Evolutionary conservation across 352 stramenopile species (phyloP), one percentile per base, ranked within the genome.

Genomic region (Globisporangium emineosum): DNA sequence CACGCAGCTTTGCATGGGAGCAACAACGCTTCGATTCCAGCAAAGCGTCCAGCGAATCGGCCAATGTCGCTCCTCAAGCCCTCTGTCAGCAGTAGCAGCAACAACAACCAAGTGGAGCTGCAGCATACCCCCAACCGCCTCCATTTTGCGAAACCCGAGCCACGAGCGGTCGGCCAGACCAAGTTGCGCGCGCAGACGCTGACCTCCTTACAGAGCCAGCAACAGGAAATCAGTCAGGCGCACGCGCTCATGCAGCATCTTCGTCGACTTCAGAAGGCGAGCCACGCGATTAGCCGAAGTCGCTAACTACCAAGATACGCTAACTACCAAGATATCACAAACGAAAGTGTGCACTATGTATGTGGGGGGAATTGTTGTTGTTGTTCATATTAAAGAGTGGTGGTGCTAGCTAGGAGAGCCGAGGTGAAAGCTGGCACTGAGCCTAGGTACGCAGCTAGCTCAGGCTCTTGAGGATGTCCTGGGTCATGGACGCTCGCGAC

Each of bases 231-330:
- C 37, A 25, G 50, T 6, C 62, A 71, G 30, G 33, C 54, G 0
- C 62, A 68, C 0, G 57, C 69, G 25, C 58, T 77, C 17, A 43
- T 65, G 27, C 53, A 76, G 69, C 74, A 79, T 32, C 33, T 76
- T 3, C 51, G 42, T n/a, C 71, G 73, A 12, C 57, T 77, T 3
- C 60, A 77, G 23, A 43, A 47, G 15, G 15, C 32, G 35, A 45
- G 59, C n/a, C 30, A 66, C 35, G 37, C 51, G 40, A 23, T 73
- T 49, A 53, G 68, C 19, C 17, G 76, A 37, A 71, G 70, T 68
- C 52, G 67, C 57, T 69, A 75, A 51, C 67, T 56, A 47, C n/a
- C n/a, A n/a, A n/a, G n/a, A n/a, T n/a, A n/a, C n/a, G n/a, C n/a
- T n/a, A n/a, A n/a, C n/a, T n/a, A n/a, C n/a, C n/a, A n/a, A n/a